phyloP scores from a whole-genome alignment of 2,329 filamentous ascomycete genomes.

The Fusarium decemcellulare region DNA sequence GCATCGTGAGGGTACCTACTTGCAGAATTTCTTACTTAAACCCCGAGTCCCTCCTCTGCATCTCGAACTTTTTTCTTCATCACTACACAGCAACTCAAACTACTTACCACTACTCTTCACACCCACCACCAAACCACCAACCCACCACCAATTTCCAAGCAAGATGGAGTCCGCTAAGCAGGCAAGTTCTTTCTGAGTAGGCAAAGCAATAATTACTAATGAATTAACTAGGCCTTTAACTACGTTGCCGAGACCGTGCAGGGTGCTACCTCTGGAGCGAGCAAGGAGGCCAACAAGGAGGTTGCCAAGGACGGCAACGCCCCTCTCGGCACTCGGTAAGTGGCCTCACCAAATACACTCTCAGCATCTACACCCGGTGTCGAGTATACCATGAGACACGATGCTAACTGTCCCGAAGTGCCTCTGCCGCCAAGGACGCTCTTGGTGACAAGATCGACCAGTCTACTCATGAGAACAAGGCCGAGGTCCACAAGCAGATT shows the following conservation, averaged over 20 bases:
- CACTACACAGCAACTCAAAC: constrained; percentile 31
- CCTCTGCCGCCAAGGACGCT: constrained; percentile 64
- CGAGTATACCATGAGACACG: not conserved
- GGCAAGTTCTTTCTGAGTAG: constrained; percentile 53
- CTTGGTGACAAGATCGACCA: constrained; percentile 64
- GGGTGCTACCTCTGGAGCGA: constrained; percentile 67
- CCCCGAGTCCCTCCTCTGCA: constrained; percentile 19
- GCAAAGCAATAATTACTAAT: no score
- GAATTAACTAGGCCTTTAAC: no score
- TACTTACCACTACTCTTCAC: constrained; percentile 31
- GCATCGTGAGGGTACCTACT: constrained; percentile 8
- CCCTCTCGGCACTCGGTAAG: constrained; percentile 67
- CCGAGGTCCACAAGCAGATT: constrained; percentile 58
- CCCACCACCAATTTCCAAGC: constrained; percentile 41
- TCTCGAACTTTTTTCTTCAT: not conserved
- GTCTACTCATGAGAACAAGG: constrained; percentile 57
- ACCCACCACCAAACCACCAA: constrained; percentile 23
- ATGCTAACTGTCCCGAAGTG: constrained; percentile 53
- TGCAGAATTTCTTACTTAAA: constrained; percentile 39
- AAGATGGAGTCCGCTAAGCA: constrained; percentile 71
- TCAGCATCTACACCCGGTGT: fast-evolving
- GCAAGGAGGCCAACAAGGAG: constrained; percentile 80
- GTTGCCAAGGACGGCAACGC: constrained; percentile 75
- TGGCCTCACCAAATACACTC: not conserved
- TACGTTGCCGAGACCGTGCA: constrained; percentile 76